These are phyloP conservation scores for Corylus heterophylla DNA, from an alignment of 306 rosid genomes.

Conservation along the genomic window DNA sequence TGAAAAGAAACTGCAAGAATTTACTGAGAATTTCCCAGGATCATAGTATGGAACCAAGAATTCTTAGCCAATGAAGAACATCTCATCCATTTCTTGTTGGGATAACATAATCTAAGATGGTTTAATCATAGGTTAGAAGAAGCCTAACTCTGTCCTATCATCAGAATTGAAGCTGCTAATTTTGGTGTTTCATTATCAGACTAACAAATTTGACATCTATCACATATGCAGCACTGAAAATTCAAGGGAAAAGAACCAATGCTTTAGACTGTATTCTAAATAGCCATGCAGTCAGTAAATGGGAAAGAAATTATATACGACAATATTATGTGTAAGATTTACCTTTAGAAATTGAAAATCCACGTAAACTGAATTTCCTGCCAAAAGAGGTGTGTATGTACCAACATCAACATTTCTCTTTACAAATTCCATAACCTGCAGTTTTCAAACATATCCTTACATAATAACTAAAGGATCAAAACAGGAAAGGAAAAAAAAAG, in stretches of 20 bases:
- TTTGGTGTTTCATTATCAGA: not conserved
- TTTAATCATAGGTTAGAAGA: not conserved
- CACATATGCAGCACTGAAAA: not conserved
- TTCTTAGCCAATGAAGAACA: not conserved
- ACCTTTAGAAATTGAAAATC: constrained; percentile 89
- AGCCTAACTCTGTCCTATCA: not conserved
- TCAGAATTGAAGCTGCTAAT: not conserved
- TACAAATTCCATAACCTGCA: constrained; percentile 91
- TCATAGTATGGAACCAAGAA: too few species aligned
- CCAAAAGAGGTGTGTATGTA: constrained; percentile 66
- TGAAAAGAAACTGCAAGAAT: too few species aligned
- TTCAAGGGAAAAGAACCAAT: not conserved
- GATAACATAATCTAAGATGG: not conserved
- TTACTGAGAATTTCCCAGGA: too few species aligned
- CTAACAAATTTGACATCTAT: not conserved
- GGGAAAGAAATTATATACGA: not conserved
- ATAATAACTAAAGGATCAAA: not conserved
- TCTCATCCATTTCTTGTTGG: not conserved
- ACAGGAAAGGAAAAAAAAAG: not conserved
- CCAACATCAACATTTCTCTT: constrained; percentile 57
- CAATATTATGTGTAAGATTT: constrained; percentile 10
- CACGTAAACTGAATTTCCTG: constrained; percentile 87
- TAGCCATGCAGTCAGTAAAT: not conserved
- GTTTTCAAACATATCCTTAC: constrained; percentile 4
- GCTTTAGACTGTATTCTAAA: not conserved